phyloP scores from a whole-genome alignment of 179 eudicot species.

The Actinidia arguta region DNA sequence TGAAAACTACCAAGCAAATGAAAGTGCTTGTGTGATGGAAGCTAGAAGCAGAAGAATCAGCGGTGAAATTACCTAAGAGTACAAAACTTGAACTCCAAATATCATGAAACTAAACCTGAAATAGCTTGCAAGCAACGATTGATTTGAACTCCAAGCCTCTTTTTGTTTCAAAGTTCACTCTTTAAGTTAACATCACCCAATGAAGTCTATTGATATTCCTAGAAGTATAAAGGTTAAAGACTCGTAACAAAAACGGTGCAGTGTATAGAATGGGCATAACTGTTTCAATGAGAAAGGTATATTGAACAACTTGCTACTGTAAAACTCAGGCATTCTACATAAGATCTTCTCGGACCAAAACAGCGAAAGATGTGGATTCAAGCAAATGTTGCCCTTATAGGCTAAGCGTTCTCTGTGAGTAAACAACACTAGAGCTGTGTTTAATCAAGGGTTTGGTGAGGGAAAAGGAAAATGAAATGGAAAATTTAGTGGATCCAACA shows the following conservation, averaged over 20 bases:
- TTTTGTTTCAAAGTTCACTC: background rate
- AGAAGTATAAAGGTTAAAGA: background rate
- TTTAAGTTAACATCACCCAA: background rate
- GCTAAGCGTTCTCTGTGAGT: background rate
- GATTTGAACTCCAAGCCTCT: background rate
- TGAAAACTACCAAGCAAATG: too few relatives aligned
- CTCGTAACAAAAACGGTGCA: background rate
- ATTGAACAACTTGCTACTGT: too few relatives aligned
- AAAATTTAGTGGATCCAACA: too few relatives aligned
- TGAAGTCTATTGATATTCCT: background rate
- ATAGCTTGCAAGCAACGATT: background rate
- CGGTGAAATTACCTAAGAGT: too few relatives aligned
- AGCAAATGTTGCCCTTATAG: background rate
- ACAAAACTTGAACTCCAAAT: too few relatives aligned
- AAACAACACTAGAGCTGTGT: background rate
- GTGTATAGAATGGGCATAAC: background rate
- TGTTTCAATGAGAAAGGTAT: background rate
- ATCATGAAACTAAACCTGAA: too few relatives aligned
- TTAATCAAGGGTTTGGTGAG: too few relatives aligned
- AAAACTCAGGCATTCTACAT: background rate
- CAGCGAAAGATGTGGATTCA: background rate
- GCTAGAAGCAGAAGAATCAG: too few relatives aligned
- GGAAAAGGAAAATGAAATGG: too few relatives aligned
- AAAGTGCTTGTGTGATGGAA: too few relatives aligned
- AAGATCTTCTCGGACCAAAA: background rate